Evolutionary conservation across 1,284 basidiomycete species (phyloP), one percentile per base, ranked within the genome.

Genomic region (Cutaneotrichosporon sp.): DNA sequence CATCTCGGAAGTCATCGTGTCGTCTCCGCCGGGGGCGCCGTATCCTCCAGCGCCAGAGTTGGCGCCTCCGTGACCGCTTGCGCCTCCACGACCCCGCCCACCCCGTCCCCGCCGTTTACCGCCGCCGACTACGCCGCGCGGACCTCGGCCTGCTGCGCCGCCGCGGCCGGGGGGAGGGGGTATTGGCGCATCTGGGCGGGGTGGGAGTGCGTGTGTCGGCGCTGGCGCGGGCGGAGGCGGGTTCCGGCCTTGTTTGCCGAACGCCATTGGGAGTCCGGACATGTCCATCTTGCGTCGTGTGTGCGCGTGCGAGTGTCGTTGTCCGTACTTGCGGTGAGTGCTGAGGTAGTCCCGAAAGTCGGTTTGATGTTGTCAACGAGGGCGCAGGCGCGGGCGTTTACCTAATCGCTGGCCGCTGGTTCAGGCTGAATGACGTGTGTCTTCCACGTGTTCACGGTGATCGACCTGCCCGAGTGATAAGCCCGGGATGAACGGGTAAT

Each of bases 91-190:
- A 40, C 41, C 35, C 18, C 21, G 20, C 39, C 46, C 17, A 15
- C 59, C 57, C n/a, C 55, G 56, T 51, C 53, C 23, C 4, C 26
- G 23, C 23, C 51, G 18, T 49, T 56, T 62, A 1, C 67, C 55
- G n/a, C 58, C 63, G 9, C 68, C 68, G 8, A 65, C 66, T 4
- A 53, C 39, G 2, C 69, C 69, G 21, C 69, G 51, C n/a, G 65
- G 39, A 0, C 67, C 64, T 35, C 67, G 41, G 45, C 33, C 20
- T 13, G 22, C 10, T 13, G 23, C 33, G 7, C n/a, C 17, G 34
- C 15, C 38, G 30, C 17, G 30, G n/a, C n/a, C n/a, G n/a, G n/a
- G n/a, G n/a, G n/a, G n/a, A n/a, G n/a, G n/a, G n/a, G n/a, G 33
- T 38, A 4, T 12, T 3, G 26, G 12, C 26, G 47, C 37, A 7